Conservation (phyloP, 2,329 filamentous ascomycete genomes). For the Lasiodiplodia sp. region DNA sequence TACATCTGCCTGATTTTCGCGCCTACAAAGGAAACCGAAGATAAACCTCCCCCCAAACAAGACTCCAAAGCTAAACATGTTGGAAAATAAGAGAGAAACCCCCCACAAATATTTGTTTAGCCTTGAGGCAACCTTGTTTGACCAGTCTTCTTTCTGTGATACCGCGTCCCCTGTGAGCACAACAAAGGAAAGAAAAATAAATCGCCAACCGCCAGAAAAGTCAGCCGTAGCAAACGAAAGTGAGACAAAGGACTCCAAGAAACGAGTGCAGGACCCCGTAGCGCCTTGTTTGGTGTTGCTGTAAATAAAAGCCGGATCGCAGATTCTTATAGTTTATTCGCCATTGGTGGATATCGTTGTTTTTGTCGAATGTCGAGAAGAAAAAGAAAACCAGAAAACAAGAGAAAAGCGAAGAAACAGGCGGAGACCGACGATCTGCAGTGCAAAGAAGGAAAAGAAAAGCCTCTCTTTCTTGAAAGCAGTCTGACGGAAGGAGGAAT, state of each 20-base stretch:
- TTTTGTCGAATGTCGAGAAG: conserved; percentile 4
- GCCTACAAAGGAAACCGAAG: not conserved
- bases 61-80: not conserved
- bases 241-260: not conserved
- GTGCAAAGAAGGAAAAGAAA: not conserved
- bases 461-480: not conserved
- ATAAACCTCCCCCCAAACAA: not conserved
- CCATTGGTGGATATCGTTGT: conserved; percentile 19
- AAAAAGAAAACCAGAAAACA: not conserved
- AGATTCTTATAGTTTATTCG: conserved; percentile 20
- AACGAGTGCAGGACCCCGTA: not conserved
- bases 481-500: not conserved
- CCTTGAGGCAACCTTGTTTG: conserved; percentile 21
- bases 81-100: not conserved
- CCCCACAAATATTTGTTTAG: conserved; percentile 9
- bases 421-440: conserved; percentile 1
- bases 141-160: conserved; percentile 11
- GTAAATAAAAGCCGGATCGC: not conserved
- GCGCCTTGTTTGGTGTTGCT: not conserved
- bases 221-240: not conserved
- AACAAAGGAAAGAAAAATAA: not conserved
- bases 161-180: not conserved
- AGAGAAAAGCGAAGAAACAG: not conserved
- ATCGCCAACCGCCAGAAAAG: not conserved
- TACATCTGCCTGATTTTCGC: not conserved